Evolutionary conservation across 805 yeast species (phyloP), one percentile per base, ranked within the genome.

Genomic region (Myxozyma geophila): DNA sequence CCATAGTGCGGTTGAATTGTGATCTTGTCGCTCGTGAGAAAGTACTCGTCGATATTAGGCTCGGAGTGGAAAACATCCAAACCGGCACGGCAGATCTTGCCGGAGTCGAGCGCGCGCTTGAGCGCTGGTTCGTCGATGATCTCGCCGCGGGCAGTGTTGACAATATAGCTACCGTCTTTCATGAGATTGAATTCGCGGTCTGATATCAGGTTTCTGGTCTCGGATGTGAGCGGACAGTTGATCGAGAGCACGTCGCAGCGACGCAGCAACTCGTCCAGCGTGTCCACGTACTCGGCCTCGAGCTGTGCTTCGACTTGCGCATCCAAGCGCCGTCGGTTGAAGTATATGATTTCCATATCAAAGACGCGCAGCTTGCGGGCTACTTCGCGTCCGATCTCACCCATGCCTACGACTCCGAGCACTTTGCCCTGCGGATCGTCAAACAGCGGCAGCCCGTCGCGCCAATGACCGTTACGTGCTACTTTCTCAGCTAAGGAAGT

Each of bases 121-220:
- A 85, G 75, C 5, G 83, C 84, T 35, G 74, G 72, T 71, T 85
- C 88, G 70, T 85, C 83, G 64, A 85, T 78, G 23, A 85, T 79
- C 1, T 87, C 84, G 1, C 89, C 89, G 51, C 89, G 77, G 13
- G 88, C 87, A 37, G 86, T 84, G 74, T 85, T 85, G 63, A 85
- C 79, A 47, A 85, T 73, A 28, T 82, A 75, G 23, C 78, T 83
- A 10, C 86, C 87, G 62, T 79, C 79, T 74, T 85, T 85, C 81
- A 80, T 78, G 71, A 82, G 81, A 56, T 74, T 74, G 53, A 85
- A 73, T 13, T 78, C 74, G 41, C 79, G 80, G 23, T 74, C 74
- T 68, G 81, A 76, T 69, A 85, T 75, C 44, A 82, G 73, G 71
- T 85, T 87, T 58, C 74, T 78, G 5, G 88, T 85, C 40, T 77